Conservation (phyloP, 345 rosid species). For the Eucalyptus coolabah region DNA sequence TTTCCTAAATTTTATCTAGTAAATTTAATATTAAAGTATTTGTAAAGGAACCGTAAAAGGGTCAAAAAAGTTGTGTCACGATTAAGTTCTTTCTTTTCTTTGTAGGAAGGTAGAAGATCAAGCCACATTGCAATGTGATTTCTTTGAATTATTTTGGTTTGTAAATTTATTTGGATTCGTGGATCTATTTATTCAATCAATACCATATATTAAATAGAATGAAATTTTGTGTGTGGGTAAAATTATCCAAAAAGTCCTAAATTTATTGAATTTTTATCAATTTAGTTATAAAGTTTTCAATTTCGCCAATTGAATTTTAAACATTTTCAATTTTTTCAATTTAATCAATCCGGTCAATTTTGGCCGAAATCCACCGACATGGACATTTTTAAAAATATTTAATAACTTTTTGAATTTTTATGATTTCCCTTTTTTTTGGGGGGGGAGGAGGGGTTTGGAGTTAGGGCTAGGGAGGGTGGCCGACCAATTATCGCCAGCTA, state of each 20-base stretch:
- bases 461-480: too few relatives aligned
- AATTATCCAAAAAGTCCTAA: too few relatives aligned
- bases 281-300: fast-evolving
- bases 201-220: neutral
- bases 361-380: fast-evolving
- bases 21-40: neutral
- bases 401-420: too few relatives aligned
- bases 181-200: neutral
- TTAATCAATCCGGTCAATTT: fast-evolving
- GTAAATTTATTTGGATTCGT: neutral
- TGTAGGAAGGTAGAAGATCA: neutral
- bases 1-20: neutral
- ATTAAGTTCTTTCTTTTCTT: neutral
- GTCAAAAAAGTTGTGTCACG: neutral
- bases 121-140: neutral
- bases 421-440: too few relatives aligned
- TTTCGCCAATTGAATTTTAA: too few relatives aligned
- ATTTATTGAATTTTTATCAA: too few relatives aligned
- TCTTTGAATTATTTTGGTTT: neutral
- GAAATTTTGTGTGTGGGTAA: neutral
- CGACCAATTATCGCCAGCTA: fast-evolving
- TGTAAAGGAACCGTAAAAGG: neutral
- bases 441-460: too few relatives aligned
- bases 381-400: neutral
- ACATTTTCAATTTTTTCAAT: fast-evolving